Evolutionary conservation across 2,329 filamentous ascomycete genomes (phyloP).

Genomic region (Aspergillus novofumigatus): DNA sequence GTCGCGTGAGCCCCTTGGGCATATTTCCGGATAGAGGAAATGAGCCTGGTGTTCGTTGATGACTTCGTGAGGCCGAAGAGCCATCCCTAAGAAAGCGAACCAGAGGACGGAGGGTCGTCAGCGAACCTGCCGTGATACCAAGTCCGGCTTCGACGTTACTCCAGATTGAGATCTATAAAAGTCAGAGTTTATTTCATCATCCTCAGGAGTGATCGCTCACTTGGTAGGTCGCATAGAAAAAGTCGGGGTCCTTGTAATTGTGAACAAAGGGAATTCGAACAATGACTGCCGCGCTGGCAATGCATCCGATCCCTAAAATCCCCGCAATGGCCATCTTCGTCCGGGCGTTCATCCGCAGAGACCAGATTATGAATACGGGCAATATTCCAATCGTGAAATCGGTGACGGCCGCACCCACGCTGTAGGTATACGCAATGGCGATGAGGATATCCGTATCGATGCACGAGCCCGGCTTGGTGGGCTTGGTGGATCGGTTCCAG

Average conservation of each 20-base stretch:
- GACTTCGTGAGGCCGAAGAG: slow-evolving; percentile 16
- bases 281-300: slow-evolving; percentile 25
- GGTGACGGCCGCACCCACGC: slow-evolving; percentile 40
- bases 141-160: slow-evolving; percentile 30
- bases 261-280: slow-evolving; percentile 18
- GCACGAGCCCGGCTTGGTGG: slow-evolving; percentile 34
- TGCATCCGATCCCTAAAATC: slow-evolving; percentile 53
- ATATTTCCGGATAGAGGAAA: slow-evolving; percentile 16
- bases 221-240: slow-evolving; percentile 12
- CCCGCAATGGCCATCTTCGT: slow-evolving; percentile 50
- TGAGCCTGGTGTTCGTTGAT: slow-evolving; percentile 12
- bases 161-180: slow-evolving; percentile 38
- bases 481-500: slow-evolving; percentile 37
- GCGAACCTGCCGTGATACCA: slow-evolving; percentile 34
- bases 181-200: slow-evolving; percentile 34
- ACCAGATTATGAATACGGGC: slow-evolving; percentile 51
- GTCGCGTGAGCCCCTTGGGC: slow-evolving; percentile 1
- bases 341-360: slow-evolving; percentile 49
- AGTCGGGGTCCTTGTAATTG: slow-evolving; percentile 13
- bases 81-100: slow-evolving; percentile 29
- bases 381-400: slow-evolving; percentile 51
- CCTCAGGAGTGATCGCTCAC: slow-evolving; percentile 8
- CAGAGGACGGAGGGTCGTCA: slow-evolving; percentile 40
- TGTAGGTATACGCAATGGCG: slow-evolving; percentile 49
- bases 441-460: slow-evolving; percentile 45